Evolutionary conservation across 2,329 filamentous ascomycete genomes (phyloP).

Genomic region (Alternaria novae-zelandiae): DNA sequence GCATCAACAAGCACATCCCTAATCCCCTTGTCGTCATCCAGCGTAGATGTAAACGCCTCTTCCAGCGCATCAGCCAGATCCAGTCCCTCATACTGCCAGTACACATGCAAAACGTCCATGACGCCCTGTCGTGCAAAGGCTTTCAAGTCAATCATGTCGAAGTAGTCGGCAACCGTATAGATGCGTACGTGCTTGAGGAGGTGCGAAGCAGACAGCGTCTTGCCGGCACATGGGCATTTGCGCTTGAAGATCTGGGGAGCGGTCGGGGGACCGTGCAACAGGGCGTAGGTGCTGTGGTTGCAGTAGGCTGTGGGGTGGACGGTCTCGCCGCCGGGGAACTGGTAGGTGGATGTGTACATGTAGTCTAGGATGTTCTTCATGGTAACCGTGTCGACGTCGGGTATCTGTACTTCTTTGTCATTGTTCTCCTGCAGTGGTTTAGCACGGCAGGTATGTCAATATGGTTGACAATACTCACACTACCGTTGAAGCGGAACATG

Average conservation of each 20-base stretch:
- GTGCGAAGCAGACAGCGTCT: background rate
- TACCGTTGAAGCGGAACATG: slow-evolving; percentile 13
- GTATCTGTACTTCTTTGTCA: background rate
- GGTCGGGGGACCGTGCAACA: background rate
- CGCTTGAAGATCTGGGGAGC: slow-evolving; percentile 1
- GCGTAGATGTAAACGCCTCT: slow-evolving; percentile 6
- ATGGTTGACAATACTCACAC: background rate
- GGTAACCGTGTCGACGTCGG: background rate
- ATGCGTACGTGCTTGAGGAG: slow-evolving; percentile 10
- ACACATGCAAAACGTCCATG: slow-evolving; percentile 9
- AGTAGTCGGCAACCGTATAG: slow-evolving; percentile 12
- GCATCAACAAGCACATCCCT: background rate
- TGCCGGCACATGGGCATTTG: slow-evolving; percentile 8
- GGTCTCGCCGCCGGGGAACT: slow-evolving; percentile 1
- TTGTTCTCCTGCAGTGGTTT: background rate
- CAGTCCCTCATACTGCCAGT: slow-evolving; percentile 10
- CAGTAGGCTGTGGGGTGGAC: slow-evolving; percentile 2
- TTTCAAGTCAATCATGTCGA: slow-evolving; percentile 6
- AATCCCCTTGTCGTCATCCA: slow-evolving; percentile 5
- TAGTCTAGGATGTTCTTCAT: slow-evolving; percentile 13
- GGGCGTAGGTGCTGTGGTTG: slow-evolving; percentile 2
- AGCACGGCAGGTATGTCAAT: background rate
- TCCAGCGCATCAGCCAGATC: slow-evolving; percentile 5
- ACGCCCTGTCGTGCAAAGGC: slow-evolving; percentile 1
- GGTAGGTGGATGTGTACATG: slow-evolving; percentile 10